Conservation (phyloP, 2,329 filamentous ascomycete species). For the Alternaria gansuensis region DNA sequence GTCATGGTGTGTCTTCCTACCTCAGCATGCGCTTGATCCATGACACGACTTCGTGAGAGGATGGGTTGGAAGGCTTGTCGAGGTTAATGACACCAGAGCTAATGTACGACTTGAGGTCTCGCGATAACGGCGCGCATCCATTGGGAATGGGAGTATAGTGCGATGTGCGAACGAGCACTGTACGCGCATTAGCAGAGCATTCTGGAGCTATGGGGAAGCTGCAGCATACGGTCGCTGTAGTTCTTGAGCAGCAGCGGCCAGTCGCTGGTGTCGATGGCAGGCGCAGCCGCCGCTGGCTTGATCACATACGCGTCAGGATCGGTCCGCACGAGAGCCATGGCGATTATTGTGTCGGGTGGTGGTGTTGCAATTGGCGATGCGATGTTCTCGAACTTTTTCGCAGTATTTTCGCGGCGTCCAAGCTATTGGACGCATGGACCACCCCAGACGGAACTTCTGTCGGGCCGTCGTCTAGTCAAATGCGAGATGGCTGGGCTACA, state of each 20-base stretch:
- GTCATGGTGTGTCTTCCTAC: slow-evolving; percentile 56
- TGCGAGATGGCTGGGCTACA: neutral
- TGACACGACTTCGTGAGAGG: slow-evolving; percentile 97
- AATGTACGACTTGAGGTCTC: slow-evolving; percentile 96
- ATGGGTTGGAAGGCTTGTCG: slow-evolving; percentile 96
- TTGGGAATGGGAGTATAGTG: slow-evolving; percentile 97
- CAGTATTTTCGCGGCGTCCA: slow-evolving; percentile 25
- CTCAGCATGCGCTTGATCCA: slow-evolving; percentile 98
- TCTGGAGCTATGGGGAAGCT: slow-evolving; percentile 36
- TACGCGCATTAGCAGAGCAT: slow-evolving; percentile 36
- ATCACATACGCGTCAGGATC: slow-evolving; percentile 78
- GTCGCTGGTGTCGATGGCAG: slow-evolving; percentile 82
- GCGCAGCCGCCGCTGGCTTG: slow-evolving; percentile 86
- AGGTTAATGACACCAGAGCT: slow-evolving; percentile 98
- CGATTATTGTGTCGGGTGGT: slow-evolving; percentile 31
- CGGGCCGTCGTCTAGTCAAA: slow-evolving; percentile 13
- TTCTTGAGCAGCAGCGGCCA: slow-evolving; percentile 97
- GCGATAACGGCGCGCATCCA: slow-evolving; percentile 88
- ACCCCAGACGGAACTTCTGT: slow-evolving; percentile 8
- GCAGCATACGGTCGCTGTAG: slow-evolving; percentile 84
- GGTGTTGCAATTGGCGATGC: slow-evolving; percentile 42
- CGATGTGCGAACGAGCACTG: slow-evolving; percentile 89
- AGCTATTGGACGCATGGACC: slow-evolving; percentile 20
- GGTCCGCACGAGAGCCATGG: slow-evolving; percentile 51
- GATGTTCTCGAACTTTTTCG: slow-evolving; percentile 41